These are phyloP conservation scores for Aspergillus quadrilineatus DNA, from an alignment of 2,329 filamentous ascomycete genomes.

Conservation along the genomic window DNA sequence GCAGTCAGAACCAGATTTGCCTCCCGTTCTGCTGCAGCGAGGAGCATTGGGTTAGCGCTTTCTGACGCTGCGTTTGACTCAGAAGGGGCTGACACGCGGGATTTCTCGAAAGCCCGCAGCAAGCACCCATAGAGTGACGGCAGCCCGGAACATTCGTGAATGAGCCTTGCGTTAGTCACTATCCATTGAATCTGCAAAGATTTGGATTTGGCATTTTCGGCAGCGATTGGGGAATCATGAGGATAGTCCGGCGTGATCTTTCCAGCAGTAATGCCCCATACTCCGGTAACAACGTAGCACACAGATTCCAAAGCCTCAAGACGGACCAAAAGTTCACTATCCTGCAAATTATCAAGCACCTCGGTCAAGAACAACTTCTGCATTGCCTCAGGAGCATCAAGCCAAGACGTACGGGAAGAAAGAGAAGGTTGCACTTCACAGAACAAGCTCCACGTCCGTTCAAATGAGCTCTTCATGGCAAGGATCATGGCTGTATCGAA, in stretches of 20 bases:
- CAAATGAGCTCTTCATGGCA: conserved; percentile 72
- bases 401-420: conserved; percentile 60
- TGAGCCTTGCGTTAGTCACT: conserved; percentile 40
- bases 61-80: conserved; percentile 34
- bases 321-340: conserved; percentile 41
- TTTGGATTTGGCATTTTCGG: conserved; percentile 48
- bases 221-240: conserved; percentile 36
- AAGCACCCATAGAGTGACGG: conserved; percentile 39
- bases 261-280: conserved; percentile 69
- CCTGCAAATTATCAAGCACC: conserved; percentile 38
- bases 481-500: conserved; percentile 79
- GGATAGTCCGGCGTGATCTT: conserved; percentile 32
- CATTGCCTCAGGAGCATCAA: conserved; percentile 58
- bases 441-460: conserved; percentile 68
- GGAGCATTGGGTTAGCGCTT: conserved; percentile 31
- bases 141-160: conserved; percentile 39
- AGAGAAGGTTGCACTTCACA: conserved; percentile 32
- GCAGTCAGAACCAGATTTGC: conserved; percentile 44
- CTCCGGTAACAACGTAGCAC: conserved; percentile 61
- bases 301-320: conserved; percentile 48
- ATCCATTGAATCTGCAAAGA: conserved; percentile 50
- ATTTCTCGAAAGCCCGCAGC: conserved; percentile 40
- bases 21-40: conserved; percentile 41
- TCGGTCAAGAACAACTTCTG: conserved; percentile 43
- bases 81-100: conserved; percentile 25